Conservation (phyloP, 805 yeast genomes). For the Jamesozyma lodderae region DNA sequence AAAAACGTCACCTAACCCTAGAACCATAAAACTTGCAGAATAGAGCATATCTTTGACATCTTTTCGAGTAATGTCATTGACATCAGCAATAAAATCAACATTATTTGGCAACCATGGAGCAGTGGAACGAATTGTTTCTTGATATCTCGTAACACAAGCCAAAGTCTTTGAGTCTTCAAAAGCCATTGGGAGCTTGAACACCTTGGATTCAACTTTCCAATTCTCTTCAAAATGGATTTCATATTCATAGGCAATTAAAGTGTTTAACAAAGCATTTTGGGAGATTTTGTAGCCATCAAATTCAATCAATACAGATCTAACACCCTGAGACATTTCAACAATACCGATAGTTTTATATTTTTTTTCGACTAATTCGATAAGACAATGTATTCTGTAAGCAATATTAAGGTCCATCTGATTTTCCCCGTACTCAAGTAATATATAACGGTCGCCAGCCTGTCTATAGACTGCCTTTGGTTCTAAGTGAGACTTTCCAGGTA, state of each 20-base stretch:
- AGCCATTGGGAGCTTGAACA: slow-evolving; percentile 86
- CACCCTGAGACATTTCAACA: slow-evolving; percentile 95
- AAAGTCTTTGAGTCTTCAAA: slow-evolving; percentile 87
- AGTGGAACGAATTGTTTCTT: slow-evolving; percentile 82
- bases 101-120: slow-evolving; percentile 99
- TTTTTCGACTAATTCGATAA: slow-evolving; percentile 61
- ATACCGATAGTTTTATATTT: slow-evolving; percentile 70
- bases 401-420: slow-evolving; percentile 76
- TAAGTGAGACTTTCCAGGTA: slow-evolving; percentile 37
- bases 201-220: slow-evolving; percentile 81
- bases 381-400: slow-evolving; percentile 74
- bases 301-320: slow-evolving; percentile 86
- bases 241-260: slow-evolving; percentile 64
- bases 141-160: slow-evolving; percentile 83
- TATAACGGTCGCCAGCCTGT: slow-evolving; percentile 94
- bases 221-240: slow-evolving; percentile 64
- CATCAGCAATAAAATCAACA: slow-evolving; percentile 87
- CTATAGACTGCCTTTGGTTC: slow-evolving; percentile 76
- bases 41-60: slow-evolving; percentile 79
- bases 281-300: slow-evolving; percentile 54
- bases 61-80: slow-evolving; percentile 69
- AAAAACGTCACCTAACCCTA: slow-evolving; percentile 95
- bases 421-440: slow-evolving; percentile 89
- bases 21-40: slow-evolving; percentile 80
- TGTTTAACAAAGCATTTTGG: slow-evolving; percentile 54